A percentile compares a stretch with the other conserved stretches of the same genome.
Conservation (phyloP, 192 early-diverging fungal species). For the Umbelopsis sp. region DNA sequence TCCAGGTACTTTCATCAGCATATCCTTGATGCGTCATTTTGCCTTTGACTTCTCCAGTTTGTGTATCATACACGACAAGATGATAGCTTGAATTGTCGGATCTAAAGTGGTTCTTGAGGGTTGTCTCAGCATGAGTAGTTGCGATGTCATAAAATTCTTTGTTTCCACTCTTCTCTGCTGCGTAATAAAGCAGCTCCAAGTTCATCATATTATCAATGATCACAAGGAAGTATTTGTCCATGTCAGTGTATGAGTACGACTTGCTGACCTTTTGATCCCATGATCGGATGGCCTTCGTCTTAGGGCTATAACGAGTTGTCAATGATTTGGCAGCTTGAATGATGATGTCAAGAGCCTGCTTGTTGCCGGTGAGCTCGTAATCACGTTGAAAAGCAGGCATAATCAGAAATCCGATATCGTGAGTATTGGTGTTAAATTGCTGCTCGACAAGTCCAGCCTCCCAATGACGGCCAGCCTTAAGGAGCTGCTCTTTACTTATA, state of each 20-base stretch:
- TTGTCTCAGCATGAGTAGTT: constrained; percentile 19
- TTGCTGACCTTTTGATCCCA: constrained; percentile 13
- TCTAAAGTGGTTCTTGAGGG: constrained; percentile 18
- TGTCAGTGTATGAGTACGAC: constrained; percentile 13
- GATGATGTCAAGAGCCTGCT: neutral
- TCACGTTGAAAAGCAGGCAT: constrained; percentile 24
- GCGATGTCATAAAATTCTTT: constrained; percentile 18
- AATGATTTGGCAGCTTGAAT: constrained; percentile 20
- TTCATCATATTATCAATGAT: constrained; percentile 24
- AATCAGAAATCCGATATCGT: constrained; percentile 17
- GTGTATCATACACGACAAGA: constrained; percentile 18
- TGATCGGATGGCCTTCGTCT: constrained; percentile 11
- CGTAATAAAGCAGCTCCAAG: constrained; percentile 16
- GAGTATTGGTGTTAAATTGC: constrained; percentile 17
- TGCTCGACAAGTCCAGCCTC: constrained; percentile 17
- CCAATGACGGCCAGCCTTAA: constrained; percentile 10
- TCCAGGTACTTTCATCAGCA: constrained; percentile 22
- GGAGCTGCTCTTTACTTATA: constrained; percentile 8
- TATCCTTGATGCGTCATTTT: constrained; percentile 18
- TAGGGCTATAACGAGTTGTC: constrained; percentile 14
- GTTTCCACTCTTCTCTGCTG: constrained; percentile 8
- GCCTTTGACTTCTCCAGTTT: neutral
- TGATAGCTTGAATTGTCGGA: constrained; percentile 20
- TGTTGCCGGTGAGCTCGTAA: constrained; percentile 19
- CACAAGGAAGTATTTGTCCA: constrained; percentile 11